These are phyloP conservation scores for Gracilariopsis chorda DNA, from an alignment of 23 red algal genomes.

Conservation along the genomic window DNA sequence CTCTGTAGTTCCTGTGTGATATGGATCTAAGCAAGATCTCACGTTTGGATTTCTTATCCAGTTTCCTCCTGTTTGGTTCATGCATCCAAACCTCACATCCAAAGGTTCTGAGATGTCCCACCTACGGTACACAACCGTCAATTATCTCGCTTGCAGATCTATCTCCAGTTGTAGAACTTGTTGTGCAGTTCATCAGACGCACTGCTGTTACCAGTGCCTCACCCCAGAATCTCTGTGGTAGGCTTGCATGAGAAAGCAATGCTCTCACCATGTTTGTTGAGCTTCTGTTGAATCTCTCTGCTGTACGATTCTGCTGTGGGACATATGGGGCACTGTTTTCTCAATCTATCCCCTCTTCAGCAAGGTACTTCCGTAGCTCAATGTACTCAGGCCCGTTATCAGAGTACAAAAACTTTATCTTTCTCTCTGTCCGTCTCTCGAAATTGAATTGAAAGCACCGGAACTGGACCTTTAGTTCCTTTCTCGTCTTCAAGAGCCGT, in stretches of 20 bases:
- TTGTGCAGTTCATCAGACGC: neutral
- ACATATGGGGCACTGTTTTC: neutral
- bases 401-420: neutral
- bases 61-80: neutral
- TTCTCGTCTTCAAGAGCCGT: neutral
- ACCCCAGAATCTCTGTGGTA: conserved; percentile 11
- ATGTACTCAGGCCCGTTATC: neutral
- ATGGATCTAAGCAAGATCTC: neutral
- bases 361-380: neutral
- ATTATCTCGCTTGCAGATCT: neutral
- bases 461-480: neutral
- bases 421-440: neutral
- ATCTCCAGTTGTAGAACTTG: neutral
- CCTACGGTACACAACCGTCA: neutral
- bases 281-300: conserved; percentile 12
- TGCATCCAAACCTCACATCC: conserved; percentile 24
- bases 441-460: neutral
- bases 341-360: neutral
- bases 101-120: neutral
- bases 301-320: conserved; percentile 10
- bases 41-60: neutral
- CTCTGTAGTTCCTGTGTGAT: neutral
- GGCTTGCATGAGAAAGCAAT: neutral
- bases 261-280: neutral
- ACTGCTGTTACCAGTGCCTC: conserved; percentile 2